These are phyloP conservation scores for Hemerocallis citrina DNA, from an alignment of 106 monocot species.

Conservation along the genomic window DNA sequence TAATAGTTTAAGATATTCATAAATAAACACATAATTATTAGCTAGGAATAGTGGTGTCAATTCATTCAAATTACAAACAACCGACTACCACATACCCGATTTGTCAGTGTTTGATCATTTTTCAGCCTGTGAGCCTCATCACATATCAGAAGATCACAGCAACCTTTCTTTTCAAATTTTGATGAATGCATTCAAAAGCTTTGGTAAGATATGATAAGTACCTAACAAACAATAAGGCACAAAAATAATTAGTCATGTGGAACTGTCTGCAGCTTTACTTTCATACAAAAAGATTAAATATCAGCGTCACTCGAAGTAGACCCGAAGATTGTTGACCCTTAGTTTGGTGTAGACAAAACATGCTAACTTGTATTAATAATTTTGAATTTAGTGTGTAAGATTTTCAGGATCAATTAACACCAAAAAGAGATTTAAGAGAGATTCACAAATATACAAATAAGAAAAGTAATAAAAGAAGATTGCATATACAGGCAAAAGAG, in stretches of 20 bases:
- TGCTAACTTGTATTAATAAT: too few relatives aligned
- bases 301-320: slow-evolving; percentile 4
- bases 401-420: too few relatives aligned
- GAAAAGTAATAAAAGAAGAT: too few relatives aligned
- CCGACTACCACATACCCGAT: slow-evolving; percentile 30
- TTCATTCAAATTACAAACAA: not conserved
- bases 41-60: not conserved
- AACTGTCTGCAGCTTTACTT: too few relatives aligned
- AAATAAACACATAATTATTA: not conserved
- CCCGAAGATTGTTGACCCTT: too few relatives aligned
- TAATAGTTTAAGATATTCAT: not conserved
- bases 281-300: not conserved
- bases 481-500: too few relatives aligned
- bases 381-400: too few relatives aligned
- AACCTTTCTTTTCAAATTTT: slow-evolving; percentile 78
- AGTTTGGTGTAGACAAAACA: too few relatives aligned
- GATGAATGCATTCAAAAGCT: slow-evolving; percentile 96
- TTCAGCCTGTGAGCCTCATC: slow-evolving; percentile 98
- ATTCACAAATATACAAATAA: too few relatives aligned
- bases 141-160: slow-evolving; percentile 96
- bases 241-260: too few relatives aligned
- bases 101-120: slow-evolving; percentile 95
- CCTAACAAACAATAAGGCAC: slow-evolving; percentile 35
- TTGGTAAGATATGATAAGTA: slow-evolving; percentile 92
- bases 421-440: too few relatives aligned